Conservation (phyloP, 2,329 filamentous ascomycete genomes). For the Zymoseptoria pseudotritici region DNA sequence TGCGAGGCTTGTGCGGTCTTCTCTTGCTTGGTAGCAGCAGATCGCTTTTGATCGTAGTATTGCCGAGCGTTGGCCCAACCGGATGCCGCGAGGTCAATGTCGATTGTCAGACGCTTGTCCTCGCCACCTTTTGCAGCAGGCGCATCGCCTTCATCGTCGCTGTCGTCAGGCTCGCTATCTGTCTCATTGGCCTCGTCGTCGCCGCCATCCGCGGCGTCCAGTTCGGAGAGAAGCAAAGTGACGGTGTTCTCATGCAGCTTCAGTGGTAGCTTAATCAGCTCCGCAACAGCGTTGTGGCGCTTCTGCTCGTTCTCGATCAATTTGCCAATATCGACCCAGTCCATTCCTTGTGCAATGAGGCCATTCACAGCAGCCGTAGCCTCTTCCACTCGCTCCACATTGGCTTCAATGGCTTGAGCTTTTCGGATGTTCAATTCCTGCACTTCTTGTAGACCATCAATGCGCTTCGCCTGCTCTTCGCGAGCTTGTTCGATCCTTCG, state of each 20-base stretch:
- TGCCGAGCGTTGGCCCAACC: constrained; percentile 85
- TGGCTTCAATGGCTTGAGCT: constrained; percentile 82
- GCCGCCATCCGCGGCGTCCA: constrained; percentile 52
- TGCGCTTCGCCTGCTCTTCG: constrained; percentile 73
- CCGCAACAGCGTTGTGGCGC: constrained; percentile 73
- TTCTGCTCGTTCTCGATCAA: constrained; percentile 82
- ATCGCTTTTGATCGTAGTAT: constrained; percentile 85
- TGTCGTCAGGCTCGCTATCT: constrained; percentile 57
- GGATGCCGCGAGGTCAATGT: constrained; percentile 74
- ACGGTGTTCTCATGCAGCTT: constrained; percentile 86
- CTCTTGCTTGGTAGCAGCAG: constrained; percentile 76
- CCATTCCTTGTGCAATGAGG: constrained; percentile 88
- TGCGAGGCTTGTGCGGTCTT: constrained; percentile 76
- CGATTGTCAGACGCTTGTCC: constrained; percentile 56
- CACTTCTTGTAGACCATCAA: constrained; percentile 73
- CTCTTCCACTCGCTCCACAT: constrained; percentile 84
- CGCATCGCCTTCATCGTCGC: constrained; percentile 45
- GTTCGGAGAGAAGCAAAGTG: constrained; percentile 70
- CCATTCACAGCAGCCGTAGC: constrained; percentile 88
- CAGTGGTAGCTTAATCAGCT: constrained; percentile 76
- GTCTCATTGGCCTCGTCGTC: constrained; percentile 54
- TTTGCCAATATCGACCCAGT: constrained; percentile 87
- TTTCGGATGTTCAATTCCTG: constrained; percentile 81
- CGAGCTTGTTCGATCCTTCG: constrained; percentile 79
- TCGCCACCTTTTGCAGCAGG: constrained; percentile 23